Evolutionary conservation across 768 basidiomycete genomes (phyloP).

Genomic region (Mycena venus): DNA sequence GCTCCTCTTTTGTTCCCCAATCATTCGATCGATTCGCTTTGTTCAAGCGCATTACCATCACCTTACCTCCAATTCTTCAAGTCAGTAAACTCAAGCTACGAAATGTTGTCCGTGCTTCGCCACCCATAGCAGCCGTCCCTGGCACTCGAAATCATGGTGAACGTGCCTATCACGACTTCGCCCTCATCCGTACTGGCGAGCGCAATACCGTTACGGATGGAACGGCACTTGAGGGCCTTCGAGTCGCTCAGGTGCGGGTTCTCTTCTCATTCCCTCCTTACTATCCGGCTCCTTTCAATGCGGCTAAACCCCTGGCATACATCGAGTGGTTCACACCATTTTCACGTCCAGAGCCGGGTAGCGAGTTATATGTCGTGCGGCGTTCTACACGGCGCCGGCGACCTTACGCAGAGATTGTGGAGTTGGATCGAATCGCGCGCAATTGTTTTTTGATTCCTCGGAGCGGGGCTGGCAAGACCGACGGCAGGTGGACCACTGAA

Average conservation of each 20-base stretch:
- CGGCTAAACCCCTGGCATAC: neutral
- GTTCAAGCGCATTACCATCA: constrained; percentile 30
- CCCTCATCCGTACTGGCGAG: constrained; percentile 23
- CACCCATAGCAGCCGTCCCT: constrained; percentile 14
- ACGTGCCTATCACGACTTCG: constrained; percentile 13
- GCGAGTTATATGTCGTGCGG: too few relatives aligned
- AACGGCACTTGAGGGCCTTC: constrained; percentile 27
- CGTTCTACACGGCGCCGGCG: neutral
- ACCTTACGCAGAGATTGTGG: constrained; percentile 17
- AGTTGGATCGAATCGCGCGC: neutral
- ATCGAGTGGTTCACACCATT: neutral
- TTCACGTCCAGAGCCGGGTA: neutral
- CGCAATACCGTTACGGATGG: neutral
- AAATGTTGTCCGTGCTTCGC: constrained; percentile 27
- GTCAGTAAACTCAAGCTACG: neutral
- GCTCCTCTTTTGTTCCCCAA: constrained; percentile 4
- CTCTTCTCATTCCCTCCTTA: constrained; percentile 25
- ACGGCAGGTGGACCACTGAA: neutral
- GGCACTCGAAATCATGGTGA: neutral
- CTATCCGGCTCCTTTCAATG: constrained; percentile 1
- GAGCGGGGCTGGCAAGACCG: neutral
- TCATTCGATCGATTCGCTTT: constrained; percentile 34
- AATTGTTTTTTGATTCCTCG: neutral
- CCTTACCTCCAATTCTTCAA: constrained; percentile 25
- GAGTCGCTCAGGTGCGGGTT: constrained; percentile 26